Percentiles rank a stretch among this genome's conserved stretches.
Conservation (phyloP, 108 stramenopile genomes). For the Licmophora abbreviata region DNA sequence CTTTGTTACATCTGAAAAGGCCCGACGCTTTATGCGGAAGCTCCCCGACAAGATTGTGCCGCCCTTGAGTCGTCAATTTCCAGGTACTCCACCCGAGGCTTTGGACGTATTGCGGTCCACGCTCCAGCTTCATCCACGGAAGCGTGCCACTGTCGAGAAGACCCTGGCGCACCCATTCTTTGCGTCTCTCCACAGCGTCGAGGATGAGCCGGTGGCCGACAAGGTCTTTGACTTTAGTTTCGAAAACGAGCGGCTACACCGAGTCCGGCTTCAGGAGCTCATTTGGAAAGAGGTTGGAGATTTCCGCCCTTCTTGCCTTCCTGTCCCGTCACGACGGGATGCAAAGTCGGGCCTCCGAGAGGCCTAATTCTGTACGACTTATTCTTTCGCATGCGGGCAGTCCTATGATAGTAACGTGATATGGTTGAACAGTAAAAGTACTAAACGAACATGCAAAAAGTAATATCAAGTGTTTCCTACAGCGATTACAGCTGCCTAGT, state of each 20-base stretch:
- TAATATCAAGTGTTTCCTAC: too few relatives aligned
- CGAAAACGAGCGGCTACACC: constrained; percentile 77
- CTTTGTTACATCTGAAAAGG: constrained; percentile 91
- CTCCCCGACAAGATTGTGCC: constrained; percentile 58
- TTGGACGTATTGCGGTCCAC: constrained; percentile 86
- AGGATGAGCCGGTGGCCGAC: constrained; percentile 74
- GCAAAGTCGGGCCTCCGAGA: not conserved
- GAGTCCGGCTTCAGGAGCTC: constrained; percentile 72
- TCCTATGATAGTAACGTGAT: too few relatives aligned
- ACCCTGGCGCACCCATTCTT: constrained; percentile 93
- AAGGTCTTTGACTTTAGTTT: constrained; percentile 73
- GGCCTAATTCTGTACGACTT: too few relatives aligned
- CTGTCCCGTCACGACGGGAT: constrained; percentile 46
- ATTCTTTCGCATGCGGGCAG: too few relatives aligned
- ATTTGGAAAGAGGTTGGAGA: constrained; percentile 87
- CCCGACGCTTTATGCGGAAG: constrained; percentile 85
- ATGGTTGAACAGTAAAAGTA: too few relatives aligned
- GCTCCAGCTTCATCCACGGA: constrained; percentile 88
- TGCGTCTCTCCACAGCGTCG: constrained; percentile 70
- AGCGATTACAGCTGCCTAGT: too few relatives aligned
- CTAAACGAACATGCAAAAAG: too few relatives aligned
- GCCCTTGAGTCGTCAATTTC: constrained; percentile 63
- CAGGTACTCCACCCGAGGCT: constrained; percentile 67
- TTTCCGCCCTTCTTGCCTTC: constrained; percentile 75
- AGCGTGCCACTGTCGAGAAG: constrained; percentile 84